phyloP scores from a whole-genome alignment of 331 rosid genomes.

The Malus hybrid region DNA sequence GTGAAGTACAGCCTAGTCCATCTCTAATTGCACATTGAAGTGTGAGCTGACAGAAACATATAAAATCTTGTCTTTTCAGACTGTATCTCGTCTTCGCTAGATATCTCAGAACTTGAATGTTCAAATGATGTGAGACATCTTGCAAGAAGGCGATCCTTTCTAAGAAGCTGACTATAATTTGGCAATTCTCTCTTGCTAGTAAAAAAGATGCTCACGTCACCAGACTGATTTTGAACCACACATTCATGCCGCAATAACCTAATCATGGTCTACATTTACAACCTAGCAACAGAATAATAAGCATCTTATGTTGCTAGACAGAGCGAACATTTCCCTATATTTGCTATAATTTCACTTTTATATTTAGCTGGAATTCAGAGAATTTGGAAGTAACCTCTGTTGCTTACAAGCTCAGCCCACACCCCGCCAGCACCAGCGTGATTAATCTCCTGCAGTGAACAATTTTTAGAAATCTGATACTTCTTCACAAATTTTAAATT shows the following conservation, averaged over 20 bases:
- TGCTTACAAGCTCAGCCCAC: constrained; percentile 97
- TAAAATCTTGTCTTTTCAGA: neutral
- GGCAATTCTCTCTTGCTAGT: neutral
- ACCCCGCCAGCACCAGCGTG: constrained; percentile 98
- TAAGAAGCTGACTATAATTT: neutral
- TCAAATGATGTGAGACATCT: neutral
- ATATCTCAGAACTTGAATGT: too few relatives aligned
- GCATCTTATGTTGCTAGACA: neutral
- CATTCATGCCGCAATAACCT: neutral
- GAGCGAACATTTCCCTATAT: neutral
- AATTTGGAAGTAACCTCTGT: constrained; percentile 52
- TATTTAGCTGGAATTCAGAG: neutral
- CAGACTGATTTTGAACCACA: neutral
- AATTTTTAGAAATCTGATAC: neutral
- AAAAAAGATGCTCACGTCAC: neutral
- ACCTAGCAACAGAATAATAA: neutral
- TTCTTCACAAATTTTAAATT: neutral
- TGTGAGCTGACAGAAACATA: neutral
- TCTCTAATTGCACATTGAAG: neutral
- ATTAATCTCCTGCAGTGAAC: constrained; percentile 76
- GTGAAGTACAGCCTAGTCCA: neutral
- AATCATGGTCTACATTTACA: neutral
- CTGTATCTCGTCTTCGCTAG: neutral
- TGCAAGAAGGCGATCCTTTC: neutral
- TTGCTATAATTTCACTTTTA: neutral